These are phyloP conservation scores for Parachaetomium inaequale DNA, from an alignment of 495 filamentous ascomycete species.

Conservation along the genomic window DNA sequence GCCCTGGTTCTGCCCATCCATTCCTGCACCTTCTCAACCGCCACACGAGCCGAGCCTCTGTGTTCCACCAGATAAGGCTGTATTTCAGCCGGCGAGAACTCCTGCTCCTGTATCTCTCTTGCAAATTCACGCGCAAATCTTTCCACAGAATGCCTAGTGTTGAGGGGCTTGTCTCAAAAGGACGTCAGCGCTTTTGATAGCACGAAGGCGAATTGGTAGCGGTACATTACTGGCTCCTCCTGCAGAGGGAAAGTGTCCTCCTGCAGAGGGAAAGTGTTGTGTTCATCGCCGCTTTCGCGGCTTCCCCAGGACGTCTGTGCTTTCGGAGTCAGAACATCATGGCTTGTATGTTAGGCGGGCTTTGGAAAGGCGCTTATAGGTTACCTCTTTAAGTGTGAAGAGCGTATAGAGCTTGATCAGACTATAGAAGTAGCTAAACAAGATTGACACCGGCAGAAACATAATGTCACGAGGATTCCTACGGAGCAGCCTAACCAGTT, in stretches of 20 bases:
- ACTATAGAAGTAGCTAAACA: constrained; percentile 76
- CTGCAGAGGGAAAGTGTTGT: constrained; percentile 56
- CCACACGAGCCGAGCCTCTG: constrained; percentile 7
- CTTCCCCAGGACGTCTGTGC: constrained; percentile 67
- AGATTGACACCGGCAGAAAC: constrained; percentile 65
- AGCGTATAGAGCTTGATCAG: constrained; percentile 73
- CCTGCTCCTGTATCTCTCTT: constrained; percentile 1
- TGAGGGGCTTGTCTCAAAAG: no score
- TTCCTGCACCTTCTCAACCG: constrained; percentile 14
- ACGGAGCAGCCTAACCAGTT: constrained; percentile 68
- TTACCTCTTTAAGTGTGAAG: constrained; percentile 65
- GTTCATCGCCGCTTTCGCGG: constrained; percentile 61
- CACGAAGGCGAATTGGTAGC: no score
- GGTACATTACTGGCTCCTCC: no score
- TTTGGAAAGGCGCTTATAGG: constrained; percentile 18
- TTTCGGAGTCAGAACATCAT: constrained; percentile 5
- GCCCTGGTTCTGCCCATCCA: no score
- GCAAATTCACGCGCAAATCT: constrained; percentile 11
- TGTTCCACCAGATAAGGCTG: constrained; percentile 12
- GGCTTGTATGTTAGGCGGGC: background rate
- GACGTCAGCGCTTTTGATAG: no score
- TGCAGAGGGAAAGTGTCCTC: no score
- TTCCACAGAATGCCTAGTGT: no score
- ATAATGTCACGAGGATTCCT: constrained; percentile 65
- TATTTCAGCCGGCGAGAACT: constrained; percentile 17